Conservation (phyloP, 768 basidiomycete species). For the Mycena crocata region DNA sequence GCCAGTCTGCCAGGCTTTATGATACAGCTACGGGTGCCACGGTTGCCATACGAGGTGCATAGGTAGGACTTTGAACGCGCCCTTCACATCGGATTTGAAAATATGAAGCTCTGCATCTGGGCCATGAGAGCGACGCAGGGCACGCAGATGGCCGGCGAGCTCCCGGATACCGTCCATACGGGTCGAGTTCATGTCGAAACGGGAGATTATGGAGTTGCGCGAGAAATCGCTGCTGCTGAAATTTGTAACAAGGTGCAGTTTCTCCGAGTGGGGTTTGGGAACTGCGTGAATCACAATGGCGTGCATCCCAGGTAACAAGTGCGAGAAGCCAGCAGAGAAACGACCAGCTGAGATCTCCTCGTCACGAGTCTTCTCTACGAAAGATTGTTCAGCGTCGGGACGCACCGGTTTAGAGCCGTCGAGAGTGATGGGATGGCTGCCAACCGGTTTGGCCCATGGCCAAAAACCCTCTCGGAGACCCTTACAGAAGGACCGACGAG, state of each 20-base stretch:
- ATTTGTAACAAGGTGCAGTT: too few relatives aligned
- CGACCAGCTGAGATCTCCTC: neutral
- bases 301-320: neutral
- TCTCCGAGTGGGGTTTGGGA: too few relatives aligned
- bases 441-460: neutral
- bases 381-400: neutral
- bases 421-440: neutral
- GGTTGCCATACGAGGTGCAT: slow-evolving; percentile 55
- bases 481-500: neutral
- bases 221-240: too few relatives aligned
- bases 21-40: too few relatives aligned
- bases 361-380: neutral
- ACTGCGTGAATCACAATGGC: too few relatives aligned
- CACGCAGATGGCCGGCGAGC: slow-evolving; percentile 21
- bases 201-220: too few relatives aligned
- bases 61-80: slow-evolving; percentile 50
- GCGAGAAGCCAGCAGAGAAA: neutral
- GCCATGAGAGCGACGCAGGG: neutral
- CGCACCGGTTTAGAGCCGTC: too few relatives aligned
- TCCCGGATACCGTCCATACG: too few relatives aligned
- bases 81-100: slow-evolving; percentile 51
- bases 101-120: slow-evolving; percentile 15
- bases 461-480: neutral
- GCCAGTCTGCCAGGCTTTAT: too few relatives aligned
- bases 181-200: too few relatives aligned